Conservation (phyloP, 1,284 basidiomycete genomes). For the Cyathus olla region DNA sequence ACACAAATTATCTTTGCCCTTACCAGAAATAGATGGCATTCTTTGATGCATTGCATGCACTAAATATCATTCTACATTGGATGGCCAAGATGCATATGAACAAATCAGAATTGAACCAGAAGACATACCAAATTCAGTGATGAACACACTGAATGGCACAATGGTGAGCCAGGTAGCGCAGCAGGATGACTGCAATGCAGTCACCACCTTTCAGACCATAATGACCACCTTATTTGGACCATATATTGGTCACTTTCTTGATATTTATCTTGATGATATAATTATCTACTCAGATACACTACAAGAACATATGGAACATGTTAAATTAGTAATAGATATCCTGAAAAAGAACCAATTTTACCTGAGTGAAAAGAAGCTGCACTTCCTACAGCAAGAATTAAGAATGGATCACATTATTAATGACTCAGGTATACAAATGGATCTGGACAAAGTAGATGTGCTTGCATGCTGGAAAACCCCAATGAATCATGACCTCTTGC, state of each 20-base stretch:
- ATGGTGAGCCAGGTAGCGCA: slow-evolving; percentile 44
- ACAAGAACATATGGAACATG: slow-evolving; percentile 43
- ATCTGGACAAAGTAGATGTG: slow-evolving; percentile 45
- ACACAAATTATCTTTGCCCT: slow-evolving; percentile 12
- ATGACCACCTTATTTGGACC: slow-evolving; percentile 15
- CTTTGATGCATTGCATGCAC: slow-evolving; percentile 16
- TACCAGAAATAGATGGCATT: slow-evolving; percentile 41
- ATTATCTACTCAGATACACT: slow-evolving; percentile 44
- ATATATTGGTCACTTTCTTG: slow-evolving; percentile 29
- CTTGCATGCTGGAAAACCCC: slow-evolving; percentile 44
- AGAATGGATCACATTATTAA: slow-evolving; percentile 44
- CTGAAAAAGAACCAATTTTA: slow-evolving; percentile 35
- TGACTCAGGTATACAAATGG: slow-evolving; percentile 48
- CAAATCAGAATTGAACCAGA: slow-evolving; percentile 41
- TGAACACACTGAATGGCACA: slow-evolving; percentile 42
- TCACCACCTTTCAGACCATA: neutral
- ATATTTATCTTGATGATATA: slow-evolving; percentile 44
- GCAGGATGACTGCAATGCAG: slow-evolving; percentile 27
- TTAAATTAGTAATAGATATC: slow-evolving; percentile 37
- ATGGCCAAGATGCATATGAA: slow-evolving; percentile 46
- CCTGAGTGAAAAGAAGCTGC: slow-evolving; percentile 37
- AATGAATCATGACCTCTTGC: slow-evolving; percentile 27
- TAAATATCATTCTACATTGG: slow-evolving; percentile 33
- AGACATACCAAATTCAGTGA: slow-evolving; percentile 28
- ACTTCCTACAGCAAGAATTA: slow-evolving; percentile 32